Evolutionary conservation across 345 rosid genomes (phyloP), one percentile per base, ranked within the genome.

Genomic region (Lepidium didymum): DNA sequence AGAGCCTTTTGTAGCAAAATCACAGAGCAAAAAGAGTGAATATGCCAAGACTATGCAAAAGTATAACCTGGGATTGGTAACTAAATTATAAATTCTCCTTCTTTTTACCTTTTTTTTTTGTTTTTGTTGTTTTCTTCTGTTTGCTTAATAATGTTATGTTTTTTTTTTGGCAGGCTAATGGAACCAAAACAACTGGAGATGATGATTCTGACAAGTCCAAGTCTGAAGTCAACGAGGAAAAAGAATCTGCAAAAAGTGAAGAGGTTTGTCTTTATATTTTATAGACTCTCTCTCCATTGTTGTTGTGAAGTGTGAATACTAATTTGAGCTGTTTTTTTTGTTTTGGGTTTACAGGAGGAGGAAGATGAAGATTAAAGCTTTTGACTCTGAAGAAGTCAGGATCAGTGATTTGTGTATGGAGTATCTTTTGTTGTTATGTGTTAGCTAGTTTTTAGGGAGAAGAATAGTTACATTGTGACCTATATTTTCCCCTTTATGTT

Each of bases 141-240:
- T 53, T 57, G 53, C 0, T 8, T n/a, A 18, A 29, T 38, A 27
- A 11, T 29, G 13, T 49, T 25, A 8, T 43, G 31, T 18, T 53
- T 14, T 54, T 29, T 29, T 10, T 21, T 18, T 13, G 10, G 4
- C 40, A 91, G 97, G 87, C 81, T 67, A 84, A 55, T 33, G 92
- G 84, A 74, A 67, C 55, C 9, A 77, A 75, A 9, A 73, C 64
- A 18, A 67, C 72, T 12, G 86, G 80, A 7, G 90, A 81, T 18
- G 86, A 87, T 53, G 94, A 85, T 54, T 88, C 95, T 78, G 95
- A 90, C 66, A 88, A 88, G 82, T 79, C 92, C 1, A 91, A 83
- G 69, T 85, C 97, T 33, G 89, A 86, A 62, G 92, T 86, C 71
- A 61, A 68, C 55, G 74, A 45, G 33, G 78, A 52, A 51, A 68